Evolutionary conservation across 371 early-diverging fungal genomes (phyloP).

Genomic region (Choanephora cucurbitarum): DNA sequence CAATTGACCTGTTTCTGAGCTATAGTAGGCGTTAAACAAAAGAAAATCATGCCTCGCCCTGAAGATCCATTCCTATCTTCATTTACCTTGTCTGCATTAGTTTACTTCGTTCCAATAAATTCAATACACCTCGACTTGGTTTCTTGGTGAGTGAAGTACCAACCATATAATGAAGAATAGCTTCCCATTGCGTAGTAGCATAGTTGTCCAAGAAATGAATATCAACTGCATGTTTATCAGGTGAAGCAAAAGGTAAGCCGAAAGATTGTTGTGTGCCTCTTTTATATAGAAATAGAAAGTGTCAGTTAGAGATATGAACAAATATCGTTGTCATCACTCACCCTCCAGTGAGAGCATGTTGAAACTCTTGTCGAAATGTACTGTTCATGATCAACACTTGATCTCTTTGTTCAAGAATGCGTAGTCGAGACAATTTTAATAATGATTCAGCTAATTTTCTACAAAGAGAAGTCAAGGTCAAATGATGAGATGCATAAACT

Average conservation of each 20-base stretch:
- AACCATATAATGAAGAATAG: conserved; percentile 93
- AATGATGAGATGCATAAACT: too few relatives aligned
- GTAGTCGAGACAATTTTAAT: conserved; percentile 65
- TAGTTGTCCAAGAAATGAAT: conserved; percentile 75
- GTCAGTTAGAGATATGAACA: not conserved
- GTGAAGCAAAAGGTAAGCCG: conserved; percentile 69
- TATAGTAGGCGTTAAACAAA: too few relatives aligned
- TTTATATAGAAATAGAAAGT: not conserved
- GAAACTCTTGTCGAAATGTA: conserved; percentile 78
- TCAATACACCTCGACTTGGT: conserved; percentile 76
- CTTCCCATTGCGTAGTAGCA: conserved; percentile 88
- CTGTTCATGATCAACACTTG: conserved; percentile 57
- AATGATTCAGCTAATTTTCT: conserved; percentile 65
- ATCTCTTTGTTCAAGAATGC: conserved; percentile 61
- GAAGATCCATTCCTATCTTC: too few relatives aligned
- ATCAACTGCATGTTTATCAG: conserved; percentile 71
- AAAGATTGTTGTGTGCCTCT: conserved; percentile 84
- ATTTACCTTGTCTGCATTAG: conserved; percentile 76
- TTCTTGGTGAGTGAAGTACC: conserved; percentile 75
- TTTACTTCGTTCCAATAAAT: conserved; percentile 73
- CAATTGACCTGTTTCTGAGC: conserved; percentile 24
- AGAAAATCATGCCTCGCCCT: too few relatives aligned
- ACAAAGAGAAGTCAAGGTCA: too few relatives aligned
- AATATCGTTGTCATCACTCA: conserved; percentile 25
- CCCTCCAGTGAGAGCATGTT: conserved; percentile 91